These are phyloP conservation scores for Coniochaeta sp. DNA, from an alignment of 2,329 filamentous ascomycete genomes.

Conservation along the genomic window DNA sequence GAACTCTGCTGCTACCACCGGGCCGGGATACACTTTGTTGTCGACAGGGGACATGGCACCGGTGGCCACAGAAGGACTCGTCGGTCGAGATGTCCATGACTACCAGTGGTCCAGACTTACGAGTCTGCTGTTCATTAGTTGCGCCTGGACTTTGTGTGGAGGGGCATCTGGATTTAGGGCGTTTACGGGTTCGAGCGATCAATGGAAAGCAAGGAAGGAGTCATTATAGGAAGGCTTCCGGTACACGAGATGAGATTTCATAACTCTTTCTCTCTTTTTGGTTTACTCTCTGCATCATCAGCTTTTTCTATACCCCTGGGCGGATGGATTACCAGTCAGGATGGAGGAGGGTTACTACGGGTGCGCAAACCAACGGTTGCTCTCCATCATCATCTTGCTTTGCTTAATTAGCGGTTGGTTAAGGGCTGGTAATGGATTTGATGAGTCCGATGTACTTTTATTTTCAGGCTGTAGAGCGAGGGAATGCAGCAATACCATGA, in stretches of 20 bases:
- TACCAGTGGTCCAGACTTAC: background rate
- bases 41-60: no score
- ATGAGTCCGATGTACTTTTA: background rate
- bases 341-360: background rate
- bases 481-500: background rate
- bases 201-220: background rate
- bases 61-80: no score
- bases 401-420: background rate
- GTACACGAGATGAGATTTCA: background rate
- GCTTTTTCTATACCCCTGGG: slow-evolving; percentile 5
- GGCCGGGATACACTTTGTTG: no score
- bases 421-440: background rate
- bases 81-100: background rate
- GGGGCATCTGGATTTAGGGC: background rate
- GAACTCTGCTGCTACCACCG: no score
- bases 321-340: slow-evolving; percentile 2
- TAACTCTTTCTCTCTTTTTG: background rate
- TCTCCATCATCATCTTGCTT: background rate
- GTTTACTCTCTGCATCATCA: background rate
- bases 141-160: background rate
- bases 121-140: background rate
- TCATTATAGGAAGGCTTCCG: background rate
- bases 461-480: background rate
- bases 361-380: background rate
- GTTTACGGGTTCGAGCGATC: background rate